A percentile compares a stretch with the other conserved stretches of the same genome.
Evolutionary conservation across 1,139 yeast genomes (phyloP).

Genomic region (Candida sojae): DNA sequence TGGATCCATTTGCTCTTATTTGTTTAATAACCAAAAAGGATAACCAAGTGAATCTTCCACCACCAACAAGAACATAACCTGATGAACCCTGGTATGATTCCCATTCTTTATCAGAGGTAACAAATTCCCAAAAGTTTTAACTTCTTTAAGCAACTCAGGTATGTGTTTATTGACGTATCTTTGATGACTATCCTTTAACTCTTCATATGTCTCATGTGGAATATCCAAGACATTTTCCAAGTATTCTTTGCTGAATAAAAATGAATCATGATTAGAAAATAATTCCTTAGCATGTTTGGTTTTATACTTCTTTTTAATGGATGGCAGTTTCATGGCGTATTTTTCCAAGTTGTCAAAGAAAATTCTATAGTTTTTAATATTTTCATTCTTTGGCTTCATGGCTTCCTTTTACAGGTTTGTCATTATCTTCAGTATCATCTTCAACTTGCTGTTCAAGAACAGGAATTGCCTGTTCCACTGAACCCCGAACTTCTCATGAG

Average conservation of each 20-base stretch:
- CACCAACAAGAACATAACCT: constrained; percentile 48
- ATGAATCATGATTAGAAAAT: constrained; percentile 24
- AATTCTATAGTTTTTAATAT: constrained; percentile 26
- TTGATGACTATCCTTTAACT: constrained; percentile 34
- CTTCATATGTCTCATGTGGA: constrained; percentile 29
- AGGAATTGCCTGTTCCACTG: neutral
- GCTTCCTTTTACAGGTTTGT: neutral
- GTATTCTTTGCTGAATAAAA: constrained; percentile 39
- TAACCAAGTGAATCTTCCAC: constrained; percentile 47
- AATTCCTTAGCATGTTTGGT: constrained; percentile 33
- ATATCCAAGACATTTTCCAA: constrained; percentile 42
- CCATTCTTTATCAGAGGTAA: constrained; percentile 39
- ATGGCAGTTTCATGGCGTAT: constrained; percentile 27
- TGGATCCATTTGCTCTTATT: constrained; percentile 40
- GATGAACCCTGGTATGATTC: constrained; percentile 30
- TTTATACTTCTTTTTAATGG: constrained; percentile 38
- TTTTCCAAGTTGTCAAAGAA: constrained; percentile 35
- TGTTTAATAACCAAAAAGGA: constrained; percentile 46
- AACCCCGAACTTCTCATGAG: neutral
- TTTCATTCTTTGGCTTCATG: constrained; percentile 1
- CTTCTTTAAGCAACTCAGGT: constrained; percentile 28
- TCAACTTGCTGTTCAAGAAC: neutral
- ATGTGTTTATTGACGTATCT: constrained; percentile 33
- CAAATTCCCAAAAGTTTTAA: constrained; percentile 43
- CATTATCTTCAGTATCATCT: constrained; percentile 1